A percentile compares a stretch with the other conserved stretches of the same genome.
Evolutionary conservation across 2,329 filamentous ascomycete genomes (phyloP).

Genomic region (Neophaeococcomyces mojaviensis): DNA sequence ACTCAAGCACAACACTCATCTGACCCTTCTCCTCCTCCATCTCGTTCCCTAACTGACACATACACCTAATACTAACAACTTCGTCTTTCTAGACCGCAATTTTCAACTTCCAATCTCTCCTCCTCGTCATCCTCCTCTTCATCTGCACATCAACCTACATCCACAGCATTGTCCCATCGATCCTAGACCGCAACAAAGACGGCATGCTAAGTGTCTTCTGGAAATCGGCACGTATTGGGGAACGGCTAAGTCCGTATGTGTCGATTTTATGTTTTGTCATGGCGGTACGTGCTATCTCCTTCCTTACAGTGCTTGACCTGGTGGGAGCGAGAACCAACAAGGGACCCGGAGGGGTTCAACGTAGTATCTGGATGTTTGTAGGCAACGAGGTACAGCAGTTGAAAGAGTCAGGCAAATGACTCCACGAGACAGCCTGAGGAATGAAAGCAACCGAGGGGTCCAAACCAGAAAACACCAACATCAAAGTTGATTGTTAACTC

Average conservation of each 20-base stretch:
- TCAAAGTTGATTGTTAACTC: not conserved
- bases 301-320: no score
- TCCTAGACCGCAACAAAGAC: constrained; percentile 89
- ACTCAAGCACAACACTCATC: not conserved
- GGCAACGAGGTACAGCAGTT: no score
- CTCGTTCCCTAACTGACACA: not conserved
- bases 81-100: constrained; percentile 68
- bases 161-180: constrained; percentile 78
- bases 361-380: no score
- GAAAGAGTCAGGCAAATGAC: no score
- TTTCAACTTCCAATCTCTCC: constrained; percentile 97
- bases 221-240: constrained; percentile 89
- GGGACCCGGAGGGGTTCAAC: constrained; percentile 13
- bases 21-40: not conserved
- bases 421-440: constrained; percentile 9
- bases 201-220: constrained; percentile 87
- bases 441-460: no score
- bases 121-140: constrained; percentile 86
- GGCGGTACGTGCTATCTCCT: constrained; percentile 57
- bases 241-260: constrained; percentile 89
- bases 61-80: not conserved
- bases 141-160: constrained; percentile 95
- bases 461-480: not conserved
- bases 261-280: constrained; percentile 88
- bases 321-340: constrained; percentile 14